A percentile compares a stretch with the other conserved stretches of the same genome.
These are phyloP conservation scores for Aspergillus biplanus DNA, from an alignment of 495 filamentous ascomycete genomes.

Conservation along the genomic window DNA sequence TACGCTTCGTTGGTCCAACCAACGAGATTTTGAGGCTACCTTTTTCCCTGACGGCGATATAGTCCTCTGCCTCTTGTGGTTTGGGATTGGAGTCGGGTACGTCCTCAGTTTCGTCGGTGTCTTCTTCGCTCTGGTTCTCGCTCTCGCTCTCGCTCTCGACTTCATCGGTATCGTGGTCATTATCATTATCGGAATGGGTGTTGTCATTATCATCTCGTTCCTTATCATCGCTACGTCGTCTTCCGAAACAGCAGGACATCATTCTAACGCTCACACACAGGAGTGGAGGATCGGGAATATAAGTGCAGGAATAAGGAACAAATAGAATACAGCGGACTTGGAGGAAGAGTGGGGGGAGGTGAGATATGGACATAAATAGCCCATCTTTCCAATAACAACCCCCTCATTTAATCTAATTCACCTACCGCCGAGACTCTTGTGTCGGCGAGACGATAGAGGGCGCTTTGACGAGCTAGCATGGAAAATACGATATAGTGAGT, in stretches of 20 bases:
- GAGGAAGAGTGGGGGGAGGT: too few relatives aligned
- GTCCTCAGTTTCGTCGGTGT: neutral
- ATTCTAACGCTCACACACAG: neutral
- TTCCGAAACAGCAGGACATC: neutral
- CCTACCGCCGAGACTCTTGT: too few relatives aligned
- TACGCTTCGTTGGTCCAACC: neutral
- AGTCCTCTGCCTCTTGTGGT: constrained; percentile 1
- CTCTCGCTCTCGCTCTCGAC: neutral
- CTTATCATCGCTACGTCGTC: neutral
- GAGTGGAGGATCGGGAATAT: too few relatives aligned
- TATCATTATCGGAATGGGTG: neutral
- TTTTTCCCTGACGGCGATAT: neutral
- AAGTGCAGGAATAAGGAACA: too few relatives aligned
- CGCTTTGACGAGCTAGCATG: too few relatives aligned
- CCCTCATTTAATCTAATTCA: too few relatives aligned
- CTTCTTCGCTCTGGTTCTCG: neutral
- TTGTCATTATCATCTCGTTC: neutral
- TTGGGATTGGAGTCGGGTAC: neutral
- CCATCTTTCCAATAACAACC: too few relatives aligned
- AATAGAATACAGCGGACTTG: too few relatives aligned
- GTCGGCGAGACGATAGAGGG: too few relatives aligned
- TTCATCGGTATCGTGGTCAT: neutral
- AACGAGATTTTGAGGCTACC: neutral
- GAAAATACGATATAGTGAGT: too few relatives aligned
- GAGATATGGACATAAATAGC: too few relatives aligned